Conservation (phyloP, 495 filamentous ascomycete species). For the Aspergillus bridgeri region DNA sequence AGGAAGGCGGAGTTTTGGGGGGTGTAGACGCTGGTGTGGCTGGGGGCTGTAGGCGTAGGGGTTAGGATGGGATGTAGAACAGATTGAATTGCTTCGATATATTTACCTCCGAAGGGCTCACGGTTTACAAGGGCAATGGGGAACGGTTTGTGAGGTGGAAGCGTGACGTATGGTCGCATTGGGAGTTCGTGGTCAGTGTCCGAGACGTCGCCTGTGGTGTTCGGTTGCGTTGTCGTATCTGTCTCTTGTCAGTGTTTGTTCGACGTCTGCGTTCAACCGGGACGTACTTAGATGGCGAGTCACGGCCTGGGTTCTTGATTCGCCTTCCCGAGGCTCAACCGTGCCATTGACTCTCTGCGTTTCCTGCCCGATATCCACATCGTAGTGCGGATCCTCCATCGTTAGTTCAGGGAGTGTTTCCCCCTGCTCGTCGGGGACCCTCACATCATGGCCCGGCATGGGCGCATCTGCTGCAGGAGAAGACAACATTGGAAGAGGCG, state of each 20-base stretch:
- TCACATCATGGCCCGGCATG: slow-evolving; percentile 24
- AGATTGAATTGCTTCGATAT: background rate
- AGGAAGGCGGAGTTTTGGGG: slow-evolving; percentile 74
- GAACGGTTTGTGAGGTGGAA: slow-evolving; percentile 51
- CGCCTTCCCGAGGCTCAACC: slow-evolving; percentile 44
- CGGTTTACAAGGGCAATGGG: slow-evolving; percentile 72
- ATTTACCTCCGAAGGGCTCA: slow-evolving; percentile 56
- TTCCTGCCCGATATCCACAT: slow-evolving; percentile 54
- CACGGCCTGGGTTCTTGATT: slow-evolving; percentile 53
- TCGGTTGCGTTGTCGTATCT: slow-evolving; percentile 55
- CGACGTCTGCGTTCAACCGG: slow-evolving; percentile 1
- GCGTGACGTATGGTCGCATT: slow-evolving; percentile 63
- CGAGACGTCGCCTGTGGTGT: slow-evolving; percentile 51
- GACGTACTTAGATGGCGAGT: slow-evolving; percentile 57
- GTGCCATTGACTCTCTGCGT: slow-evolving; percentile 55
- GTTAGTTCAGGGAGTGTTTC: slow-evolving; percentile 52
- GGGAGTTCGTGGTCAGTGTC: slow-evolving; percentile 45
- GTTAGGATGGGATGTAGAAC: background rate
- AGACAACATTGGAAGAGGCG: slow-evolving; percentile 55
- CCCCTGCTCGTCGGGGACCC: background rate
- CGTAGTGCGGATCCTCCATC: slow-evolving; percentile 58
- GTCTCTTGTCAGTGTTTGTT: background rate
- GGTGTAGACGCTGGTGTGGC: slow-evolving; percentile 53
- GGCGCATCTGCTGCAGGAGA: slow-evolving; percentile 45
- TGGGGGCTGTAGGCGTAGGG: slow-evolving; percentile 37